These are phyloP conservation scores for Microcyclosporella mali DNA, from an alignment of 2,329 filamentous ascomycete genomes.

Conservation along the genomic window DNA sequence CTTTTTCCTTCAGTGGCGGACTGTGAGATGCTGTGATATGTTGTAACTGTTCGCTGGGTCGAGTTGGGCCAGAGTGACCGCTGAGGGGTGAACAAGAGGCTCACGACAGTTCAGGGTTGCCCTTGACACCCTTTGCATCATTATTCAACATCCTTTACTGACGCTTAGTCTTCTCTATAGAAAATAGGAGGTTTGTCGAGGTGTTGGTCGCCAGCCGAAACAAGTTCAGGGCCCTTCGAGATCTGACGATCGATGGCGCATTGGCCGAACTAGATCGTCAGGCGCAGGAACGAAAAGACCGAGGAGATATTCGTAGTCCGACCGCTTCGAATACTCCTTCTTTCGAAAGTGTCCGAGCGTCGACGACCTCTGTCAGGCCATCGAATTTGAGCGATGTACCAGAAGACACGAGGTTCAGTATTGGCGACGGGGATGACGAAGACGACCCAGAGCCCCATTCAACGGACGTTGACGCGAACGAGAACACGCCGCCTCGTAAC, in stretches of 20 bases:
- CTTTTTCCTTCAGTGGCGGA: background rate
- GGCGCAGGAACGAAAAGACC: conserved; percentile 59
- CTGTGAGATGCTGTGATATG: background rate
- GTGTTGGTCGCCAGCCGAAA: conserved; percentile 72
- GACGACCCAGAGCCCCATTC: conserved; percentile 40
- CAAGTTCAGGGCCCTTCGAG: conserved; percentile 74
- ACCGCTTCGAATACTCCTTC: conserved; percentile 49
- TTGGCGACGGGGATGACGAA: conserved; percentile 74
- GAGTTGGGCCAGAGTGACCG: no score
- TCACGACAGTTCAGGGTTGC: no score
- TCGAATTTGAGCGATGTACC: conserved; percentile 61
- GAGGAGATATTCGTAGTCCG: conserved; percentile 24
- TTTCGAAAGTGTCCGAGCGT: conserved; percentile 55
- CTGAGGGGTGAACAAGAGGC: no score
- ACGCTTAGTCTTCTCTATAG: conserved; percentile 36
- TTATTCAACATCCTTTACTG: no score
- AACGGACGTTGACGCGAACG: conserved; percentile 58
- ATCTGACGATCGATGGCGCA: conserved; percentile 86
- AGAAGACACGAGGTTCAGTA: conserved; percentile 80
- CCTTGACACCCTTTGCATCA: no score
- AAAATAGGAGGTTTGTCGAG: conserved; percentile 76
- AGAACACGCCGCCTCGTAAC: conserved; percentile 51
- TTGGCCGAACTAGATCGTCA: conserved; percentile 84
- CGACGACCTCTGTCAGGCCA: conserved; percentile 53
- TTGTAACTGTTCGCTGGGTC: no score